Evolutionary conservation across 352 stramenopile genomes (phyloP).

Genomic region (Pythium phragmiticola): DNA sequence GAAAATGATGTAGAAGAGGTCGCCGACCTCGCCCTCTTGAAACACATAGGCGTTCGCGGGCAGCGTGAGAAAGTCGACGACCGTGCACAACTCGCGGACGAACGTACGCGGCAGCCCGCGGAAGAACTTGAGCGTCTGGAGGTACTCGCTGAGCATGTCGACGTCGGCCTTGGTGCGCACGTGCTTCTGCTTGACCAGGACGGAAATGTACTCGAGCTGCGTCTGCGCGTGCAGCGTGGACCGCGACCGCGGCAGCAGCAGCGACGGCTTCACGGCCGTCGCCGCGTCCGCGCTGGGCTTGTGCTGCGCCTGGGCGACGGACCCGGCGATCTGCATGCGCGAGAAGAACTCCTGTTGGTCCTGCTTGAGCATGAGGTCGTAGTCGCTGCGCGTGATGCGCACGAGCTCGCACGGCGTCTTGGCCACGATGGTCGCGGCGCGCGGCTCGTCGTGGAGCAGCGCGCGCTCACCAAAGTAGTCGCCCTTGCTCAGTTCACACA

Average conservation of each 20-base stretch:
- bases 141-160: slow-evolving; percentile 62
- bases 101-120: slow-evolving; percentile 57
- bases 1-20: slow-evolving; percentile 80
- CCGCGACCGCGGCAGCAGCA: slow-evolving; percentile 10
- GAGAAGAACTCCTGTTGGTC: slow-evolving; percentile 71
- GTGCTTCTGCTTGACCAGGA: slow-evolving; percentile 53
- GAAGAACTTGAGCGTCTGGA: slow-evolving; percentile 81
- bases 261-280: slow-evolving; percentile 1
- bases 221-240: slow-evolving; percentile 24
- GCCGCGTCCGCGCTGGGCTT: neutral
- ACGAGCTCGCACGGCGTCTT: slow-evolving; percentile 60
- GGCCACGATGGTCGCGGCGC: slow-evolving; percentile 57
- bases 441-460: slow-evolving; percentile 55
- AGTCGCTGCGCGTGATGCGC: slow-evolving; percentile 62
- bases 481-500: slow-evolving; percentile 60
- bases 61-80: slow-evolving; percentile 57
- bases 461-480: slow-evolving; percentile 79
- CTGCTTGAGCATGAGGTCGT: slow-evolving; percentile 72
- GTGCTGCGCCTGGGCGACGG: neutral
- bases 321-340: slow-evolving; percentile 53
- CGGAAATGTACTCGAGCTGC: slow-evolving; percentile 54
- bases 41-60: slow-evolving; percentile 50
- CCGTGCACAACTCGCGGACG: slow-evolving; percentile 59
- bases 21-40: slow-evolving; percentile 62
- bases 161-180: slow-evolving; percentile 50